Base-by-base conservation (phyloP, 768 basidiomycete species). In the Xerocomus spinulosus region DNA sequence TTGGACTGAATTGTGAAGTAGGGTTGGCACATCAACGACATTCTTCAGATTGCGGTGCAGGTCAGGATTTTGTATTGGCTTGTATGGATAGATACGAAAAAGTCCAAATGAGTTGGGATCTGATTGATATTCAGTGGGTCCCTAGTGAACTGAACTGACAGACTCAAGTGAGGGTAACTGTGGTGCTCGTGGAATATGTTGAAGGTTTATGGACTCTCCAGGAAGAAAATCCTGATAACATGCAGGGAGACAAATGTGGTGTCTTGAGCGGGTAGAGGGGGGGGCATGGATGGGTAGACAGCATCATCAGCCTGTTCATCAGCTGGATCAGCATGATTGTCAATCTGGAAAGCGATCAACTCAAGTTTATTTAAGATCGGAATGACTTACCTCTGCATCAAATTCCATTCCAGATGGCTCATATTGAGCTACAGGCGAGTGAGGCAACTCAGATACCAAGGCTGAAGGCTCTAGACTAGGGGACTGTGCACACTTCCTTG, bases 191-290 rank as follows among this genome's bases (percentile, higher is more conserved):
- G 38, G n/a, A 17, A 20, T 13, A 53, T n/a, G 44, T 12, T 37
- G 26, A 10, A 25, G 29, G 1, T 24, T n/a, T n/a, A n/a, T n/a
- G n/a, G 13, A 5, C 6, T 39, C 15, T 9, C 43, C 48, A 9
- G 44, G 44, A 0, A 54, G 28, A 34, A 42, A 54, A 17, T 54
- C 53, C 2, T 5, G 32, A 32, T 45, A 53, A 8, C 43, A 21
- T 0, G 38, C 33, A 4, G 48, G 52, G 25, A 53, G 24, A 3
- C 34, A 17, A 17, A 53, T 46, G 3, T 8, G n/a, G 5, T 26
- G 28, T 12, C 52, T 48, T 9, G 48, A 53, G 17, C 40, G 33
- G 6, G 28, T 21, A 29, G 46, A 44, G 17, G 46, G 46, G 9
- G 46, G 38, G 13, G 37, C 5, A 18, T 5, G 15, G 32, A 33